Percentiles rank a stretch among this genome's conserved stretches.
These are phyloP conservation scores for Auxenochlorella protothecoides DNA, from an alignment of 139 green algal species.

Conservation along the genomic window DNA sequence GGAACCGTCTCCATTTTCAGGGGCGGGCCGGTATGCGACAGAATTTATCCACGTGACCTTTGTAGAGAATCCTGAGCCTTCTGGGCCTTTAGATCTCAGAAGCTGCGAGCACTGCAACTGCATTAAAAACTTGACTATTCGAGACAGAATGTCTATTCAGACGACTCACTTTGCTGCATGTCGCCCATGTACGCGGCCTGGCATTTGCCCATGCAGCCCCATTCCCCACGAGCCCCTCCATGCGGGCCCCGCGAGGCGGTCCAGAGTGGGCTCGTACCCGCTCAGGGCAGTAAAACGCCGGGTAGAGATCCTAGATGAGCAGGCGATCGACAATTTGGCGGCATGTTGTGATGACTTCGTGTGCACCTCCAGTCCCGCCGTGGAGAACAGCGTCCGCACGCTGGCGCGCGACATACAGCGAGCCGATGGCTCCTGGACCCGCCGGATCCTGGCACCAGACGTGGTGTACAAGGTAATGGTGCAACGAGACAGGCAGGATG, in stretches of 20 bases:
- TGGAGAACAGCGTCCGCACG: conserved; percentile 50
- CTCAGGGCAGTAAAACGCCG: background rate
- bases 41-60: no score
- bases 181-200: background rate
- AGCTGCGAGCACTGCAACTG: no score
- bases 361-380: conserved; percentile 49
- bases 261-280: background rate
- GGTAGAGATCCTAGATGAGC: no score
- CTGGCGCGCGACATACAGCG: conserved; percentile 39
- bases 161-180: no score
- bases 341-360: conserved; percentile 67
- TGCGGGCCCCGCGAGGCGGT: background rate
- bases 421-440: conserved; percentile 24
- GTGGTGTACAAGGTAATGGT: conserved; percentile 28
- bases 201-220: background rate
- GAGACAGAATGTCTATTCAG: no score
- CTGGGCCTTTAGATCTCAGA: no score
- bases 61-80: no score
- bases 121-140: no score
- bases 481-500: no score
- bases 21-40: no score
- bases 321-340: conserved; percentile 1
- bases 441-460: conserved; percentile 19
- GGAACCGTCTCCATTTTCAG: no score
- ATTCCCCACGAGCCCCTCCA: background rate